Percentiles rank a stretch among this genome's conserved stretches.
Evolutionary conservation across 1,284 basidiomycete species (phyloP).

Genomic region (Rhizoctonia solani): DNA sequence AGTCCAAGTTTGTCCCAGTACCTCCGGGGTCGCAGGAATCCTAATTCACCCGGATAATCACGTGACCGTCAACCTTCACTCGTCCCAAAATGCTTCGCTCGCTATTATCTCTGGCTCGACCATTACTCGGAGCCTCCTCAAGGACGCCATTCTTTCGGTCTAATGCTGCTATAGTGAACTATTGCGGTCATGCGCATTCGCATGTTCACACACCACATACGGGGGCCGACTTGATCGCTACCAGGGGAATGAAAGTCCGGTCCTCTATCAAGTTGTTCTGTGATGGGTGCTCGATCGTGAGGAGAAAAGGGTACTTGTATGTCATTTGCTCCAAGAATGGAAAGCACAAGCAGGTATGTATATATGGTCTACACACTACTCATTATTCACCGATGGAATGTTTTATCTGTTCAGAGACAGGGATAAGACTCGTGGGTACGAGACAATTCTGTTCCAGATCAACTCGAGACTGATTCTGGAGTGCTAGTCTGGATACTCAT

Average conservation of each 20-base stretch:
- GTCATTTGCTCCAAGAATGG: constrained; percentile 93
- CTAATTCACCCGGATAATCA: background rate
- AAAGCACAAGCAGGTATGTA: constrained; percentile 94
- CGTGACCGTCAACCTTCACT: background rate
- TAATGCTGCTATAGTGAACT: constrained; percentile 43
- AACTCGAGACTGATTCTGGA: background rate
- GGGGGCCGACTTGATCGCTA: constrained; percentile 48
- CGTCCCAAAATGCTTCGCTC: constrained; percentile 60
- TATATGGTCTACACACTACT: background rate
- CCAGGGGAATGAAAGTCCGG: constrained; percentile 93
- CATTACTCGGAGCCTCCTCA: constrained; percentile 58
- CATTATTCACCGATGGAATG: background rate
- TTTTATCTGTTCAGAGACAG: constrained; percentile 2
- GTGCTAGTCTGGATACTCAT: background rate
- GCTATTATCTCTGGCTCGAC: constrained; percentile 62
- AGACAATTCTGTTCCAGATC: background rate
- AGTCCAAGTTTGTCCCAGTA: no score
- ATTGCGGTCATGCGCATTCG: constrained; percentile 35
- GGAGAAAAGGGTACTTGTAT: constrained; percentile 89
- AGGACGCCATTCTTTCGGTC: constrained; percentile 46
- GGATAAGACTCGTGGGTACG: constrained; percentile 1
- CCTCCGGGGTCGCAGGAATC: no score
- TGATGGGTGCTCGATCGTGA: constrained; percentile 84
- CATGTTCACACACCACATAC: constrained; percentile 42
- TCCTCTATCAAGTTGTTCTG: constrained; percentile 92